Evolutionary conservation across 768 basidiomycete genomes (phyloP), one percentile per base, ranked within the genome.

Genomic region (Amanita pseudoporphyria): DNA sequence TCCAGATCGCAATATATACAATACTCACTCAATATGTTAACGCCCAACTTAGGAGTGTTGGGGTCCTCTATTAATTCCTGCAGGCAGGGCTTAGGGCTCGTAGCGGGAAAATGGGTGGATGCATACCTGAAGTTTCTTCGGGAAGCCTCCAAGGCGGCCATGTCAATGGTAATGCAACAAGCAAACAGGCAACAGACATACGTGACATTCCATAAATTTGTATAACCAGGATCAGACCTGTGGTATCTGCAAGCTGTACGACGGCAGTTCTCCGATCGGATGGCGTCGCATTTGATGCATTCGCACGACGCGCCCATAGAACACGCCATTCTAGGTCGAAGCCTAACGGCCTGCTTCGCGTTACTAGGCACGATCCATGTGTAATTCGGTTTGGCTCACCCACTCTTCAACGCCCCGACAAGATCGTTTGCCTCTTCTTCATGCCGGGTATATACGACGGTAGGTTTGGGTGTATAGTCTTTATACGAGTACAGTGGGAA

Each of bases 251-350:
- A 16, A 68, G 40, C 52, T 68, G 67, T 24, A 67, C 58, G 16
- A 67, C 59, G 1, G 67, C 65, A 24, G 56, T 57, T 37, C 57
- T 54, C 9, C 62, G 51, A 32, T 64, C 60, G 10, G 44, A 21
- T 3, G 43, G 32, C 7, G 10, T 35, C 14, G 38, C 26, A 9
- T 52, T 45, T 1, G 44, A 18, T n/a, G 44, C 19, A 6, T 42
- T 38, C 7, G 44, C 53, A 4, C 47, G 35, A 13, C 52, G 47
- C 5, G 47, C 50, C 14, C 49, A 58, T 16, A 60, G 45, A 32
- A 63, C 62, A 22, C 61, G 58, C 67, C 67, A 68, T 51, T 68
- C 67, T 39, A 66, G 57, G 50, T 68, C 67, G 30, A 67, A 57
- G 10, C 62, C 64, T 18, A 68, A 26, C n/a, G 67, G 60, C 12